A percentile compares a stretch with the other conserved stretches of the same genome.
Evolutionary conservation across 495 filamentous ascomycete genomes (phyloP).

Genomic region (Letharia lupina): DNA sequence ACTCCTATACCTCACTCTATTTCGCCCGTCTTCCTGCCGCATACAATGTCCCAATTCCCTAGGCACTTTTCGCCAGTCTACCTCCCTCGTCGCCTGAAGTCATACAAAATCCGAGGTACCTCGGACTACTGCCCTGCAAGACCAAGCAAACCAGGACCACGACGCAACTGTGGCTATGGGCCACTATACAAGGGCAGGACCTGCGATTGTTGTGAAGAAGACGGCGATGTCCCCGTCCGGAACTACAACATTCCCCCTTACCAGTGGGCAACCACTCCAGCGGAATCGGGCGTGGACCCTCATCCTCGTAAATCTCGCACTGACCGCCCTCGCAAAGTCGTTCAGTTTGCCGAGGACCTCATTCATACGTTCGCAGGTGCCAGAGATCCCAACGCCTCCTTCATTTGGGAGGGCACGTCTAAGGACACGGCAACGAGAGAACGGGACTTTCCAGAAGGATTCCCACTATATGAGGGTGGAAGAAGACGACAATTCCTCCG

Average conservation of each 20-base stretch:
- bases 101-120: neutral
- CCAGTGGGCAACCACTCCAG: neutral
- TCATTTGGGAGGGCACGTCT: neutral
- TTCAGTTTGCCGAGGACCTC: neutral
- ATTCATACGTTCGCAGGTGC: neutral
- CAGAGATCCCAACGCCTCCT: neutral
- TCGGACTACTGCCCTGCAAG: neutral
- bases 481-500: too few relatives aligned
- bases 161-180: neutral
- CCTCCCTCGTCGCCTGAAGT: neutral
- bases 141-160: neutral
- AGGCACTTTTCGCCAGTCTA: neutral
- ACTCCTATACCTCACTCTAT: neutral
- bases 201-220: neutral
- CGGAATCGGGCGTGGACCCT: neutral
- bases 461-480: neutral
- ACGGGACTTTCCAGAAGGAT: neutral
- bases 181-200: neutral
- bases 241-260: neutral
- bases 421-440: neutral
- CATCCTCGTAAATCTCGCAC: neutral
- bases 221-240: neutral
- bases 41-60: neutral
- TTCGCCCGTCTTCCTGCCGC: slow-evolving; percentile 1
- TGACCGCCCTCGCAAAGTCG: neutral